Conservation (phyloP, 2,329 filamentous ascomycete species). For the Arthrobotrys musiformis region DNA sequence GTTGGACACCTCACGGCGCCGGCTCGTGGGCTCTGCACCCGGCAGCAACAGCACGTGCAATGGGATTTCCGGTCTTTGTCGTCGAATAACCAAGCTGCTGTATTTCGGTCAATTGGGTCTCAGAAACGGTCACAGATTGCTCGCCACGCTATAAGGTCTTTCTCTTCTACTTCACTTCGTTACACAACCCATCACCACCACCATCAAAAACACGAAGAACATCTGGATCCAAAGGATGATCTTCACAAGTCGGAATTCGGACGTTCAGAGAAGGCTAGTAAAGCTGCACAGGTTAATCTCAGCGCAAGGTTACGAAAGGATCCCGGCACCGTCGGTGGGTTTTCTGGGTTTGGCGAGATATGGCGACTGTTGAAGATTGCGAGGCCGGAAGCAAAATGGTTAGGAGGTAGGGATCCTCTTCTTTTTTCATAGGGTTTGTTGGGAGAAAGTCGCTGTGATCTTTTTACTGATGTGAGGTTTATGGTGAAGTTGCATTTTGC, state of each 20-base stretch:
- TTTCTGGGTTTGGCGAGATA: conserved; percentile 78
- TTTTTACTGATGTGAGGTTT: conserved; percentile 5
- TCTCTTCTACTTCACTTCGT: conserved; percentile 18
- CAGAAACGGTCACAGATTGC: conserved; percentile 13
- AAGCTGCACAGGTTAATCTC: conserved; percentile 89
- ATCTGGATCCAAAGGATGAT: conserved; percentile 22
- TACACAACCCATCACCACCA: conserved; percentile 11
- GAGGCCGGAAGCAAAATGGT: conserved; percentile 80
- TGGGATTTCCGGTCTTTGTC: not conserved
- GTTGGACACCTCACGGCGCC: not conserved
- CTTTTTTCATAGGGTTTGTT: conserved; percentile 5
- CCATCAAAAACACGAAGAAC: not conserved
- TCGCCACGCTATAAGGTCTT: conserved; percentile 6
- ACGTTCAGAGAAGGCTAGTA: conserved; percentile 82
- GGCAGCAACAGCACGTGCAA: not conserved
- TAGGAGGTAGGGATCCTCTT: conserved; percentile 65
- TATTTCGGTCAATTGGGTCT: conserved; percentile 26
- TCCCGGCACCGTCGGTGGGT: conserved; percentile 66
- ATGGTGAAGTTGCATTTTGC: conserved; percentile 74
- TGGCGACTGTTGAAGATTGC: conserved; percentile 90
- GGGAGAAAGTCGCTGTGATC: not conserved
- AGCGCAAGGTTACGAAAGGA: conserved; percentile 88
- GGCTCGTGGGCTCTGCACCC: conserved; percentile 14
- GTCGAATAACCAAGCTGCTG: not conserved
- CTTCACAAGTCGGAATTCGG: conserved; percentile 68